These are phyloP conservation scores for Balakata baccata DNA, from an alignment of 345 rosid species.

Conservation along the genomic window DNA sequence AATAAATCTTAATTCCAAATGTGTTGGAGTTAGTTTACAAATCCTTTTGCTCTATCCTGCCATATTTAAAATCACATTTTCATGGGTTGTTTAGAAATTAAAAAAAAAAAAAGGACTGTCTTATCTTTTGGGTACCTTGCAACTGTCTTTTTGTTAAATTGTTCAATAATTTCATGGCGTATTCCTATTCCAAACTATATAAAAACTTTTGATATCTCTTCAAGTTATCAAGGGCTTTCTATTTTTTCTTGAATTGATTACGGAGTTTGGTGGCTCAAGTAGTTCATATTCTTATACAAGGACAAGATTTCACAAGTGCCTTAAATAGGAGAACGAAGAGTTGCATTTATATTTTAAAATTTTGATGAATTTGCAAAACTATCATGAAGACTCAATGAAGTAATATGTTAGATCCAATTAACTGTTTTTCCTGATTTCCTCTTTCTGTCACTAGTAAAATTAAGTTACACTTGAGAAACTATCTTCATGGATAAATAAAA, in stretches of 20 bases:
- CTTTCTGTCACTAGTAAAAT: not conserved
- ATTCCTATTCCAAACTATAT: too few species aligned
- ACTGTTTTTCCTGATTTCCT: not conserved
- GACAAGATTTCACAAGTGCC: not conserved
- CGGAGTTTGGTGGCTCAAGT: not conserved
- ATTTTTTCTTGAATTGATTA: not conserved
- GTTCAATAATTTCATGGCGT: not conserved
- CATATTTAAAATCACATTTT: not conserved
- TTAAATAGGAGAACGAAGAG: not conserved
- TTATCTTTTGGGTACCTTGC: not conserved
- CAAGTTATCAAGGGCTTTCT: not conserved
- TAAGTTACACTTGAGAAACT: not conserved
- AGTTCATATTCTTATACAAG: not conserved
- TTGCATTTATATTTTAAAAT: not conserved
- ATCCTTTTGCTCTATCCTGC: not conserved
- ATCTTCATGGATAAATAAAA: not conserved
- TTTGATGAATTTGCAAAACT: not conserved
- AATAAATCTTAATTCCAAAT: not conserved
- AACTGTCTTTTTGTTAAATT: not conserved
- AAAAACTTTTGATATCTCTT: not conserved
- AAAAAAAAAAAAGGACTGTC: not conserved
- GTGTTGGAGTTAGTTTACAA: not conserved
- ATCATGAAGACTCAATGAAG: not conserved
- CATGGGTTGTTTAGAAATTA: not conserved
- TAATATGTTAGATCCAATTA: not conserved